phyloP scores from a whole-genome alignment of 2,329 filamentous ascomycete species.

The Claviceps maximensis region DNA sequence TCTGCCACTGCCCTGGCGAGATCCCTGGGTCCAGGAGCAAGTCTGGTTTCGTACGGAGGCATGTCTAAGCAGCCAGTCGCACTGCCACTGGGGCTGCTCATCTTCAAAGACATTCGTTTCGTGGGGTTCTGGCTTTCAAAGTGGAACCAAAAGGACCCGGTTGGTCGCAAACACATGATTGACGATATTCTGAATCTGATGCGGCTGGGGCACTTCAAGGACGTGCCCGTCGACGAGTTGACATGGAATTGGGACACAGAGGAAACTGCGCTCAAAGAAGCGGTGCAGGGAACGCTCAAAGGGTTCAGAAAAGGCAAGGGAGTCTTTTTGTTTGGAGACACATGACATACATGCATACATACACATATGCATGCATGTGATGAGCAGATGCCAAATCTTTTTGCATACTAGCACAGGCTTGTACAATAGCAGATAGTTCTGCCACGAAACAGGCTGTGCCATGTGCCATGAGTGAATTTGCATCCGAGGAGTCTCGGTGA shows the following conservation, averaged over 20 bases:
- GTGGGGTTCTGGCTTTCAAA: conserved; percentile 89
- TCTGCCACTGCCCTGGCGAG: conserved; percentile 68
- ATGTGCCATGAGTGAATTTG: background rate
- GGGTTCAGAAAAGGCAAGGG: conserved; percentile 84
- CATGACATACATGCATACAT: conserved; percentile 18
- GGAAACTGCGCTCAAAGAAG: conserved; percentile 51
- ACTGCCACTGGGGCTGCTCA: conserved; percentile 71
- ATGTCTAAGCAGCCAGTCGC: conserved; percentile 83
- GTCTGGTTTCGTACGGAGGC: conserved; percentile 86
- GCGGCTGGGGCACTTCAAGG: conserved; percentile 62
- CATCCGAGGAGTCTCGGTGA: background rate
- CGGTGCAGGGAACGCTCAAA: conserved; percentile 69
- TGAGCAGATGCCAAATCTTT: background rate
- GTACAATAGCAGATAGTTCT: conserved; percentile 1
- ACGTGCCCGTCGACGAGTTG: conserved; percentile 71
- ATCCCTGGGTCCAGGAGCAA: conserved; percentile 51
- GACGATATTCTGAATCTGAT: conserved; percentile 69
- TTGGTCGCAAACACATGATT: conserved; percentile 67
- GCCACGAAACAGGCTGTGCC: background rate
- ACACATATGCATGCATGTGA: no score
- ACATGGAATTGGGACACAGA: conserved; percentile 74
- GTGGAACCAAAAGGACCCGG: conserved; percentile 67
- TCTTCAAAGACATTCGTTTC: conserved; percentile 85
- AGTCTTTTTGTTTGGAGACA: conserved; percentile 66
- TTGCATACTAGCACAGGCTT: background rate